phyloP scores from a whole-genome alignment of 179 eudicot genomes.

The Drosera spatulata region DNA sequence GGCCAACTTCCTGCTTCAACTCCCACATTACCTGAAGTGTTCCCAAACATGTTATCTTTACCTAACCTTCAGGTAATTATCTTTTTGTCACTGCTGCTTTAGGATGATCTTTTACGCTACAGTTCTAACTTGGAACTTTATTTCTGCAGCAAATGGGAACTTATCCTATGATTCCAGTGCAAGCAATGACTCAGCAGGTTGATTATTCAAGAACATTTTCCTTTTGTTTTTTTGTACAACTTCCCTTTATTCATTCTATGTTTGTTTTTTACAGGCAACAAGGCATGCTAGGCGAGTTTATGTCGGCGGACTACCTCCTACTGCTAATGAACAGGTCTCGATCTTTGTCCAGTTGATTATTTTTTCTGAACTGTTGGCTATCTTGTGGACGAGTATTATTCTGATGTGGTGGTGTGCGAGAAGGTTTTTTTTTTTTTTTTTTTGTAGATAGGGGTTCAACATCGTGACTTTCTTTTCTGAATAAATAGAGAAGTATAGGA shows the following conservation, averaged over 20 bases:
- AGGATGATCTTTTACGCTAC: neutral
- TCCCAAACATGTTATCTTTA: constrained; percentile 47
- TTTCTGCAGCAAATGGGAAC: constrained; percentile 28
- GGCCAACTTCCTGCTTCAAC: constrained; percentile 70
- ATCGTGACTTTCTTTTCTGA: no score
- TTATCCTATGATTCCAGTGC: constrained; percentile 43
- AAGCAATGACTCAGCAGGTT: constrained; percentile 57
- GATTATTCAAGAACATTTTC: constrained; percentile 1
- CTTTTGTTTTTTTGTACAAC: neutral
- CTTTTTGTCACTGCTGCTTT: neutral
- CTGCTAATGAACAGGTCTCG: constrained; percentile 40
- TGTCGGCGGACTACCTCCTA: constrained; percentile 48
- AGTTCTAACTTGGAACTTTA: neutral
- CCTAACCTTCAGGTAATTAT: constrained; percentile 28
- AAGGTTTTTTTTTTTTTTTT: no score
- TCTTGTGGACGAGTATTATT: no score
- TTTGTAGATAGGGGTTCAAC: no score
- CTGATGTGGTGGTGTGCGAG: no score
- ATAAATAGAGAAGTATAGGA: no score
- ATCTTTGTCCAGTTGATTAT: neutral
- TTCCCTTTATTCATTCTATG: constrained; percentile 3
- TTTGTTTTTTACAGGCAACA: constrained; percentile 24
- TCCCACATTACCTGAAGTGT: constrained; percentile 70
- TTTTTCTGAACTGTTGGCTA: no score
- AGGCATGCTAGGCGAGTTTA: constrained; percentile 50